Percentiles rank a stretch among this genome's conserved stretches.
Conservation (phyloP, 2,329 filamentous ascomycete species). For the Exophiala sideris region DNA sequence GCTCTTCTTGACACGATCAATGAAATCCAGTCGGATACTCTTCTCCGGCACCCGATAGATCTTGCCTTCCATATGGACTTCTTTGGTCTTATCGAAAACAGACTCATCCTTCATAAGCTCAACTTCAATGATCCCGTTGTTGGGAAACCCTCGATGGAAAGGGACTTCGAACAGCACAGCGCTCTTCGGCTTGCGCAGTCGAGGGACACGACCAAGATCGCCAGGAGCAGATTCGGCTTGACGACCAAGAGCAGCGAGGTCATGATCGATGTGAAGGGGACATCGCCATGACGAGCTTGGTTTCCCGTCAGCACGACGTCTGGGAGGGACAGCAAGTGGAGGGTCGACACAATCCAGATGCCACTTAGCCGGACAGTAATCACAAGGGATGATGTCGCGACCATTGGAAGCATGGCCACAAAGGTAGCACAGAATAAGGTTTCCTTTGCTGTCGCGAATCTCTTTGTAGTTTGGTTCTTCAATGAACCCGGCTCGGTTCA, state of each 20-base stretch:
- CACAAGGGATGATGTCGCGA: conserved; percentile 80
- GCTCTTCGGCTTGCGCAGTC: conserved; percentile 49
- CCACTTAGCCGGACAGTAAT: conserved; percentile 77
- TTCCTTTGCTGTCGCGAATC: conserved; percentile 68
- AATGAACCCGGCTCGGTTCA: conserved; percentile 34
- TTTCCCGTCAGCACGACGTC: conserved; percentile 46
- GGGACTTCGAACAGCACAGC: conserved; percentile 47
- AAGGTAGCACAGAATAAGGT: conserved; percentile 70
- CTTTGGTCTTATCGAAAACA: conserved; percentile 51
- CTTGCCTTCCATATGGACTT: conserved; percentile 60
- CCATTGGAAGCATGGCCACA: conserved; percentile 64
- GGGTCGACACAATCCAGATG: conserved; percentile 90
- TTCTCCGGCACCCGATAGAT: conserved; percentile 62
- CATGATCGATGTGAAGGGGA: conserved; percentile 77
- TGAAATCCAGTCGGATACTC: conserved; percentile 69
- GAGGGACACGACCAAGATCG: conserved; percentile 37
- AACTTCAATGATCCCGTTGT: conserved; percentile 70
- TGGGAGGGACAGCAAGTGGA: conserved; percentile 74
- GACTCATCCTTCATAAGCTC: conserved; percentile 55
- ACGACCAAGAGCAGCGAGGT: conserved; percentile 57
- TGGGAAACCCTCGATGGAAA: conserved; percentile 61
- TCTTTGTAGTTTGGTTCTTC: conserved; percentile 60
- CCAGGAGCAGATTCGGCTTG: conserved; percentile 39
- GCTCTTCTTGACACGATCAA: conserved; percentile 56
- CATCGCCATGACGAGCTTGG: conserved; percentile 78